A percentile compares a stretch with the other conserved stretches of the same genome.
Evolutionary conservation across 192 early-diverging fungal species (phyloP).

Genomic region (Rhizophlyctis rosea): DNA sequence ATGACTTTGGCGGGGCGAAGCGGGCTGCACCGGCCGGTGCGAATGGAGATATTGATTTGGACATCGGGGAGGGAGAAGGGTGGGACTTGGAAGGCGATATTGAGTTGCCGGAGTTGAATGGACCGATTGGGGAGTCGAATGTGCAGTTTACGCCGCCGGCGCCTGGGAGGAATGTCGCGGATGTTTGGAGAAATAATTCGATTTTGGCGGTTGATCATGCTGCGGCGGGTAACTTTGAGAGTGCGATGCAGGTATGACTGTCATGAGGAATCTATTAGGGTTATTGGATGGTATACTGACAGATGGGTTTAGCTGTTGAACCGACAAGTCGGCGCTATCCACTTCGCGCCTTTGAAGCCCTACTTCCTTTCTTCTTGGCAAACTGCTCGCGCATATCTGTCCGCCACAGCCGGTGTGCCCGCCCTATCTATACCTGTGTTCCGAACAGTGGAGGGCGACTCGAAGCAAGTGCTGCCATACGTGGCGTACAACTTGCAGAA

Average conservation of each 20-base stretch:
- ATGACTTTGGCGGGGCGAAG: conserved; percentile 26
- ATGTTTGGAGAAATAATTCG: conserved; percentile 83
- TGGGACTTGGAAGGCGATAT: conserved; percentile 87
- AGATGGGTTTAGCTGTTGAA: conserved; percentile 67
- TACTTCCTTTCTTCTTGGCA: conserved; percentile 83
- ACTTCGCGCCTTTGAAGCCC: conserved; percentile 90
- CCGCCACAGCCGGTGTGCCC: conserved; percentile 57
- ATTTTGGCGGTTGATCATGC: conserved; percentile 86
- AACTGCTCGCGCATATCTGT: conserved; percentile 64
- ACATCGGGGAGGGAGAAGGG: conserved; percentile 59
- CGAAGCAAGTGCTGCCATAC: conserved; percentile 58
- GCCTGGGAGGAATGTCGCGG: conserved; percentile 67
- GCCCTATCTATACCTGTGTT: conserved; percentile 68
- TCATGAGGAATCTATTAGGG: background rate
- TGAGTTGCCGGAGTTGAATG: conserved; percentile 64
- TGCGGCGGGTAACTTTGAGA: conserved; percentile 92
- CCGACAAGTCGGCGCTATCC: conserved; percentile 85
- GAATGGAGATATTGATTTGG: conserved; percentile 39
- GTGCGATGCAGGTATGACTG: conserved; percentile 90
- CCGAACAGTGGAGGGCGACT: conserved; percentile 46
- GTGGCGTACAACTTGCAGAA: conserved; percentile 53
- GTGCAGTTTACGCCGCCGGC: conserved; percentile 71
- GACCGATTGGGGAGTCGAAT: conserved; percentile 50
- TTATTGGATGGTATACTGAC: background rate
- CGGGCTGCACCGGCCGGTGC: conserved; percentile 32